These are phyloP conservation scores for Solanum corneliomulleri DNA, from an alignment of 257 asterid genomes.

Conservation along the genomic window DNA sequence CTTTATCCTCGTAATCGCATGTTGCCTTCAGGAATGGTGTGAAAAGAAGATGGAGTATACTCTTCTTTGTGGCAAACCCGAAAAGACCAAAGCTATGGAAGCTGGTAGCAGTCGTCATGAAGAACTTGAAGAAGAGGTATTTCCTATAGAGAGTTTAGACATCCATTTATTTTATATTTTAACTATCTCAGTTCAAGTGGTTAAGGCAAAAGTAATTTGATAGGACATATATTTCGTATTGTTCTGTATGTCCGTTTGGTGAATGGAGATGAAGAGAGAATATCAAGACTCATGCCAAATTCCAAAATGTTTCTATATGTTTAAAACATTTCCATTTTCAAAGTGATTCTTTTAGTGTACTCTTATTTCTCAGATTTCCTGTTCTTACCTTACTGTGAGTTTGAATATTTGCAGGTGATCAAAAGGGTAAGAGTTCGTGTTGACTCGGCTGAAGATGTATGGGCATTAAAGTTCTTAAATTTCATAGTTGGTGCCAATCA, in stretches of 20 bases:
- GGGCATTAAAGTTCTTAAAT: conserved; percentile 70
- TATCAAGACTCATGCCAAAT: background rate
- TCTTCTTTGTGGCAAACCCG: conserved; percentile 42
- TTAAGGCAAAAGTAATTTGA: background rate
- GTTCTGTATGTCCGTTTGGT: background rate
- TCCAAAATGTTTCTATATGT: background rate
- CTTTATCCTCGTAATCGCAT: background rate
- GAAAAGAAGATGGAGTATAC: conserved; percentile 70
- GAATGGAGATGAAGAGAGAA: background rate
- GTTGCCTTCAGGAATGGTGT: conserved; percentile 76
- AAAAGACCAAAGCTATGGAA: conserved; percentile 66
- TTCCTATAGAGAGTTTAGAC: background rate
- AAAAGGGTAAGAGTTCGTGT: conserved; percentile 45
- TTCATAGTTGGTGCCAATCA: conserved; percentile 70
- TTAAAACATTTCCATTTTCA: background rate
- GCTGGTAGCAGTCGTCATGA: conserved; percentile 76
- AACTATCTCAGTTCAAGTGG: background rate
- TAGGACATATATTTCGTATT: background rate
- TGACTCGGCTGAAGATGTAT: conserved; percentile 51
- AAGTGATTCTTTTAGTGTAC: background rate
- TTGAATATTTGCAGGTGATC: conserved; percentile 40
- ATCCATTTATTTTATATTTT: background rate
- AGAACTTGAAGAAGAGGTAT: conserved; percentile 80
- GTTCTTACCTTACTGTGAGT: conserved; percentile 1
- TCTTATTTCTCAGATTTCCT: background rate